phyloP scores from a whole-genome alignment of 2,329 filamentous ascomycete species.

The Colletotrichum noveboracense region DNA sequence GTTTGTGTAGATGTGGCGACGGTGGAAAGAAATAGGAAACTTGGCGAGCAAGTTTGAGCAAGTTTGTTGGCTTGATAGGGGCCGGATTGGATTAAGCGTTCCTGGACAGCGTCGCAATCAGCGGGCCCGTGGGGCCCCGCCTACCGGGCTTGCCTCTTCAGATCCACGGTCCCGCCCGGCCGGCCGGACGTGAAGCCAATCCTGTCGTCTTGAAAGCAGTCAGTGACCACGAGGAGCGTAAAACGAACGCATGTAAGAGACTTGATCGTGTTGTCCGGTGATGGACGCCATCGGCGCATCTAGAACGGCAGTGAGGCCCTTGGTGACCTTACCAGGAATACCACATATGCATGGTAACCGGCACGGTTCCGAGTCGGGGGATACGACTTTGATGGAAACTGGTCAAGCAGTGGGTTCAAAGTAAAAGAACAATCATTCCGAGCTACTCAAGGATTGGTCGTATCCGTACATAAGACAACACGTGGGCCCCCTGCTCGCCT shows the following conservation, averaged over 20 bases:
- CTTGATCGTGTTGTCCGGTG: conserved; percentile 25
- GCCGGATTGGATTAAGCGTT: not conserved
- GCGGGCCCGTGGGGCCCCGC: conserved; percentile 34
- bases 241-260: not conserved
- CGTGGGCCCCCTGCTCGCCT: not conserved
- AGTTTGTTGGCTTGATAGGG: not conserved
- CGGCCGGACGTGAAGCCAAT: not conserved
- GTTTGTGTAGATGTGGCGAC: not conserved
- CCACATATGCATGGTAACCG: not conserved
- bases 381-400: not conserved
- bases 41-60: conserved; percentile 1
- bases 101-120: conserved; percentile 22
- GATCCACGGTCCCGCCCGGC: not conserved
- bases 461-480: not conserved
- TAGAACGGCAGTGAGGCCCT: not conserved
- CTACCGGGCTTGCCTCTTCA: not conserved
- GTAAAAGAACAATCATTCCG: not conserved
- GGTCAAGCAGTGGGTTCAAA: rapidly evolving
- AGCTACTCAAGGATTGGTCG: not conserved
- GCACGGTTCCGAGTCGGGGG: not conserved
- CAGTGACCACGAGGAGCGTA: not conserved
- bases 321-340: not conserved
- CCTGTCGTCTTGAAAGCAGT: not conserved
- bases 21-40: not conserved
- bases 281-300: not conserved